Evolutionary conservation across 106 monocot genomes (phyloP).

Genomic region (Amphibolis antarctica): DNA sequence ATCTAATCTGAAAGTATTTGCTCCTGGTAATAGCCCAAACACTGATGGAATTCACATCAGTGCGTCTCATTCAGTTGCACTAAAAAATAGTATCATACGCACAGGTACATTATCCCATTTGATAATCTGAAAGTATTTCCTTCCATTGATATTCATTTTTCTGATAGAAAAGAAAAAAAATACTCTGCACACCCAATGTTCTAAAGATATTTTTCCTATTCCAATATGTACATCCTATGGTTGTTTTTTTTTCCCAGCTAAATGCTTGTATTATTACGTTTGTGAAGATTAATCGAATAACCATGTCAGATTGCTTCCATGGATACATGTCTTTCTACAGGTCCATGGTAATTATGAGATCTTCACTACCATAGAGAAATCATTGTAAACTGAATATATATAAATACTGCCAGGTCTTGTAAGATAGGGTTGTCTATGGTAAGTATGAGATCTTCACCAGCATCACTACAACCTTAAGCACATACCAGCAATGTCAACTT

Average conservation of each 20-base stretch:
- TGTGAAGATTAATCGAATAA: no score
- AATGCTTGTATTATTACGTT: no score
- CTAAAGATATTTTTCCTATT: no score
- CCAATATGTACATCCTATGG: no score
- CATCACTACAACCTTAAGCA: neutral
- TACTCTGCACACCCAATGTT: no score
- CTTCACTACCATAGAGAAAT: no score
- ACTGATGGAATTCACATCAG: conserved; percentile 82
- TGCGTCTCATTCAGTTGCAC: conserved; percentile 26
- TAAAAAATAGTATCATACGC: conserved; percentile 36
- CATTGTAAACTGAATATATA: neutral
- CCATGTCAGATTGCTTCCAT: no score
- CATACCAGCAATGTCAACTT: conserved; percentile 49
- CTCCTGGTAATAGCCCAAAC: conserved; percentile 55
- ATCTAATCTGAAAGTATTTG: conserved; percentile 36
- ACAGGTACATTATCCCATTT: conserved; percentile 31
- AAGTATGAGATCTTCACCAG: neutral
- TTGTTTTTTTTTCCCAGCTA: no score
- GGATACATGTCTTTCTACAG: no score
- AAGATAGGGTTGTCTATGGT: neutral
- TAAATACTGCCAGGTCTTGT: conserved; percentile 9
- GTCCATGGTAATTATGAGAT: no score
- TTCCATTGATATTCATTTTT: neutral
- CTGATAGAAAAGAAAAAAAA: neutral
- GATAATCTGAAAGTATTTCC: neutral